Percentiles rank a stretch among this genome's conserved stretches.
Evolutionary conservation across 768 basidiomycete species (phyloP).

Genomic region (Lanmaoa rubissima): DNA sequence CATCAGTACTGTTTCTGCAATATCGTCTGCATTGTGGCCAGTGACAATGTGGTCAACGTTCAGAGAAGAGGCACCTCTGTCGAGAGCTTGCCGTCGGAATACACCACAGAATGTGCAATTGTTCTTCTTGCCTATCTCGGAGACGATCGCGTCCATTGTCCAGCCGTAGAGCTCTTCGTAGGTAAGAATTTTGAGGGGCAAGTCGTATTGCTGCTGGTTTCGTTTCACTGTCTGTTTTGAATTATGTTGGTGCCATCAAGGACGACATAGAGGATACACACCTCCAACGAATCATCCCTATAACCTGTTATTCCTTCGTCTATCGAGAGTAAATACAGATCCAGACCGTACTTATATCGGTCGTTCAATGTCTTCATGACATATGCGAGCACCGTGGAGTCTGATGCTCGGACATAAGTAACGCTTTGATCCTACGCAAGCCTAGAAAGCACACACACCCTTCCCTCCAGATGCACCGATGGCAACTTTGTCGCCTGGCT

Average conservation of each 20-base stretch:
- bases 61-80: conserved; percentile 86
- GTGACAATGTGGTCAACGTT: conserved; percentile 97
- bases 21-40: conserved; percentile 98
- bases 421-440: background rate
- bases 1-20: conserved; percentile 98
- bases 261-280: conserved; percentile 29
- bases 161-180: conserved; percentile 98
- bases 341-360: conserved; percentile 88
- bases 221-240: conserved; percentile 85
- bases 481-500: conserved; percentile 86
- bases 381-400: conserved; percentile 96
- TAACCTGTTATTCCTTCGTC: conserved; percentile 99
- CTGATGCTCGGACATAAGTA: conserved; percentile 39
- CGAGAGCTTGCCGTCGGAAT: conserved; percentile 93
- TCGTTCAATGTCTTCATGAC: conserved; percentile 96
- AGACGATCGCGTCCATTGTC: conserved; percentile 98
- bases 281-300: conserved; percentile 95
- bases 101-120: conserved; percentile 99
- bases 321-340: conserved; percentile 90
- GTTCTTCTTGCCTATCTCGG: conserved; percentile 94
- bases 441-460: conserved; percentile 49
- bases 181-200: conserved; percentile 93
- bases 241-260: conserved; percentile 3
- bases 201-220: conserved; percentile 91
- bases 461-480: conserved; percentile 99